These are phyloP conservation scores for Phytophthora macrochlamydospora DNA, from an alignment of 352 stramenopile genomes.

Conservation along the genomic window DNA sequence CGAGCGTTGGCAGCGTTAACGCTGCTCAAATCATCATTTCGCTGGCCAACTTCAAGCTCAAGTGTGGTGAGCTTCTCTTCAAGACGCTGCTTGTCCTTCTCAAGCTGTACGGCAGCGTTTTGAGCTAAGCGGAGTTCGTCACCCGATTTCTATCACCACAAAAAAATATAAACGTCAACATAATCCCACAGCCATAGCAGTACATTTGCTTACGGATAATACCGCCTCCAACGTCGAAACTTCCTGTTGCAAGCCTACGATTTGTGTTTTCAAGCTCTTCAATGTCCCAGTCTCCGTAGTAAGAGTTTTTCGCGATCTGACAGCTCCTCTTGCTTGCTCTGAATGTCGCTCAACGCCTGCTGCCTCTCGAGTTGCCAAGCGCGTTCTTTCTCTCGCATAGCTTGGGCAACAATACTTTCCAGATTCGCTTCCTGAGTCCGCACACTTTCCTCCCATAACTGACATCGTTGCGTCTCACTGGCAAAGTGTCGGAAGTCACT, in stretches of 20 bases:
- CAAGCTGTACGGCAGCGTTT: constrained; percentile 14
- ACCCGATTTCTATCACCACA: constrained; percentile 24
- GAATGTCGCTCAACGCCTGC: constrained; percentile 28
- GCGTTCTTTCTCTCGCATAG: constrained; percentile 56
- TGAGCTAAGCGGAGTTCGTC: constrained; percentile 21
- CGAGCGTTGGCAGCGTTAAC: constrained; percentile 23
- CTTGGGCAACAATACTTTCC: constrained; percentile 42
- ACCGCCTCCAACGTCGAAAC: constrained; percentile 21
- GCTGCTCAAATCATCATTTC: constrained; percentile 16
- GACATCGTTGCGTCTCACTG: constrained; percentile 49
- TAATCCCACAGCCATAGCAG: no score
- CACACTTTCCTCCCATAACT: constrained; percentile 54
- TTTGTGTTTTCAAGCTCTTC: constrained; percentile 30
- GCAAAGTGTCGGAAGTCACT: constrained; percentile 52
- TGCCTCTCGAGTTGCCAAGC: constrained; percentile 51
- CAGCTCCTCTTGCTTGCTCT: constrained; percentile 42
- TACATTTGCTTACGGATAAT: constrained; percentile 23
- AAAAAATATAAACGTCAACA: not conserved
- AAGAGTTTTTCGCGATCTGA: constrained; percentile 31
- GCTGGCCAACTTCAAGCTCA: constrained; percentile 25
- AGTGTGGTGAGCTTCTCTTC: constrained; percentile 23
- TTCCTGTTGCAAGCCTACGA: constrained; percentile 24
- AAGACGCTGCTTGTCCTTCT: constrained; percentile 32
- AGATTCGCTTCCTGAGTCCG: constrained; percentile 52
- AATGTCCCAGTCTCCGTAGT: constrained; percentile 25